phyloP scores from a whole-genome alignment of 352 stramenopile species.

The Thalassiosira livingstoniorum region DNA sequence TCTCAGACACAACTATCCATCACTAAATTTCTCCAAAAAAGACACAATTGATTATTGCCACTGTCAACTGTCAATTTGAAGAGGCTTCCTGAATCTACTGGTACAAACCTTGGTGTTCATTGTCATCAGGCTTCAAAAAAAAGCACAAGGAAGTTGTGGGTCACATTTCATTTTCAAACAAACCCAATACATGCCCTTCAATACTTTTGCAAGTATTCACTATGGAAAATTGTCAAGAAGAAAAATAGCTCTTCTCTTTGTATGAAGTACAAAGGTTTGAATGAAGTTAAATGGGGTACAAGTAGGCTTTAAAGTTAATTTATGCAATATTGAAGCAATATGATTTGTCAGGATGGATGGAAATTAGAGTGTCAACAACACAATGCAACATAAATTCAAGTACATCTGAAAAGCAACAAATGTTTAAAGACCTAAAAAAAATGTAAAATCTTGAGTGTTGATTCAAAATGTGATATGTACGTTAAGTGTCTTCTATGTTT shows the following conservation, averaged over 20 bases:
- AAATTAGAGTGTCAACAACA: not conserved
- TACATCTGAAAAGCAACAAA: no score
- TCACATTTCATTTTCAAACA: not conserved
- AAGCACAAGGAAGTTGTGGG: not conserved
- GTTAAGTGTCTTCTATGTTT: constrained; percentile 5
- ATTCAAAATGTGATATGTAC: constrained; percentile 15
- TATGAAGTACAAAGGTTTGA: not conserved
- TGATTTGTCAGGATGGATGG: no score
- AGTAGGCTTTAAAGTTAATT: no score
- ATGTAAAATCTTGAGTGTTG: no score
- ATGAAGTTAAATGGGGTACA: no score
- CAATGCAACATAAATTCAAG: no score
- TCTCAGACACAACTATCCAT: not conserved
- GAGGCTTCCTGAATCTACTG: not conserved
- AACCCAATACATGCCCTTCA: not conserved
- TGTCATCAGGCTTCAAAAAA: constrained; percentile 1
- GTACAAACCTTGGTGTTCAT: not conserved
- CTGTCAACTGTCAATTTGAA: not conserved
- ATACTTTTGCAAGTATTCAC: not conserved
- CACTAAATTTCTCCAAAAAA: not conserved
- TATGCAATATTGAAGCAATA: no score
- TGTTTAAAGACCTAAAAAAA: no score
- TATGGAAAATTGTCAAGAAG: not conserved
- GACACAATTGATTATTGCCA: not conserved
- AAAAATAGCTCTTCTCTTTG: not conserved